Conservation (phyloP, 805 yeast species). For the Candida rishiriensis region DNA sequence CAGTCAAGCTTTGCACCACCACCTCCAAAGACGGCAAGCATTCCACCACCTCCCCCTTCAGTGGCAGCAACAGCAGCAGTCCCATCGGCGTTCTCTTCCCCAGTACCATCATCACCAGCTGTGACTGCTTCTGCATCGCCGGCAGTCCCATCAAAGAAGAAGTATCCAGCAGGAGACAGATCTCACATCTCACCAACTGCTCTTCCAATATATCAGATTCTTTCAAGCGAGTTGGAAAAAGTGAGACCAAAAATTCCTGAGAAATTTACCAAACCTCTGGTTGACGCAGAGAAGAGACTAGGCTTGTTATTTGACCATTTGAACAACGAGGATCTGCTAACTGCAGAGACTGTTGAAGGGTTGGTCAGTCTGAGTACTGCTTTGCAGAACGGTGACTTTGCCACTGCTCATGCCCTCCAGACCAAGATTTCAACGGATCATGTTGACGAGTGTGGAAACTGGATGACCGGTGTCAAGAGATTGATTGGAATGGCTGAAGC, state of each 20-base stretch:
- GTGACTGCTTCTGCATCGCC: constrained; percentile 5
- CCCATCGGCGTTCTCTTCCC: constrained; percentile 12
- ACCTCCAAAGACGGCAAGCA: constrained; percentile 3
- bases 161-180: constrained; percentile 62
- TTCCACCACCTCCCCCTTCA: constrained; percentile 20
- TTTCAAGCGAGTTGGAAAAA: constrained; percentile 50
- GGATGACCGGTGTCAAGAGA: constrained; percentile 91
- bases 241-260: constrained; percentile 75
- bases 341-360: constrained; percentile 49
- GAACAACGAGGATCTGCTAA: constrained; percentile 64
- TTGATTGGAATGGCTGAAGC: constrained; percentile 70
- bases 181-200: constrained; percentile 58
- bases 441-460: constrained; percentile 75
- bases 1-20: constrained; percentile 11
- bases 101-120: constrained; percentile 16
- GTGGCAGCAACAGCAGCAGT: constrained; percentile 11
- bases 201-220: constrained; percentile 51
- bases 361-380: constrained; percentile 48
- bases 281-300: constrained; percentile 80
- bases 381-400: constrained; percentile 50
- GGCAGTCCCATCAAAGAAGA: neutral
- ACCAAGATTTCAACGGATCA: constrained; percentile 58
- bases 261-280: constrained; percentile 64
- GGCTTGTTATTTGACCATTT: constrained; percentile 72
- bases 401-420: constrained; percentile 52